Evolutionary conservation across 169 alveolate genomes (phyloP).

Genomic region (Neospora caninum): DNA sequence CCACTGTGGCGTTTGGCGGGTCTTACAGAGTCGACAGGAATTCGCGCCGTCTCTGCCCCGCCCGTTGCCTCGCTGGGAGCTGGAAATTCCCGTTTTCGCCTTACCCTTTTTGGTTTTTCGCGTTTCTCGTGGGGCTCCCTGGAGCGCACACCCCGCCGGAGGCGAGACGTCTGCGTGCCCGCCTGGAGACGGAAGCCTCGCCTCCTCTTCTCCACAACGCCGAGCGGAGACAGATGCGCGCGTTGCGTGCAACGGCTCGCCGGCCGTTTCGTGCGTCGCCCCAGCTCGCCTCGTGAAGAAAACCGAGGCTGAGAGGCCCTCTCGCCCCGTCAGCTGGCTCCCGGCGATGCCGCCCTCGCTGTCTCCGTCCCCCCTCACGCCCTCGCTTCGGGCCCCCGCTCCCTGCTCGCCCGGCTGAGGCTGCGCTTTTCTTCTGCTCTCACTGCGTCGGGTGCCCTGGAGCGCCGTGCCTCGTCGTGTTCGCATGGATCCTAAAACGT

Average conservation of each 20-base stretch:
- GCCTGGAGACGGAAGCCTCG: neutral
- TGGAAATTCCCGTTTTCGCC: neutral
- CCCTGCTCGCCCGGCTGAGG: neutral
- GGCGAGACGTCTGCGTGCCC: no score
- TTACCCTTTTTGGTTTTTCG: neutral
- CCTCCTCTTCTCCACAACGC: no score
- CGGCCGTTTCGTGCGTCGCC: no score
- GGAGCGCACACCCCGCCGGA: neutral
- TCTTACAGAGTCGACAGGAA: conserved; percentile 42
- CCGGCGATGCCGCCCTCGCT: neutral
- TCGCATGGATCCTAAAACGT: neutral
- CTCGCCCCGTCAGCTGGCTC: no score
- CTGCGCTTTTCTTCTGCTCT: neutral
- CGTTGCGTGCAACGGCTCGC: no score
- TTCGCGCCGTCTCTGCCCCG: neutral
- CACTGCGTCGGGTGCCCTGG: neutral
- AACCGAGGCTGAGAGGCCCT: no score
- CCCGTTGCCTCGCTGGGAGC: neutral
- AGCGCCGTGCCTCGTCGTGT: neutral
- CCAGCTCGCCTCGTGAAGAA: neutral
- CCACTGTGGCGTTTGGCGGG: conserved; percentile 79
- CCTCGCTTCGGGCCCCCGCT: neutral
- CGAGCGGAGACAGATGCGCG: no score
- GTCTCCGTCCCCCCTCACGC: neutral
- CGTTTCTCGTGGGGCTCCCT: neutral